Percentiles rank a stretch among this genome's conserved stretches.
Conservation (phyloP, 371 early-diverging fungal genomes). For the Zopfochytrium polystomum region DNA sequence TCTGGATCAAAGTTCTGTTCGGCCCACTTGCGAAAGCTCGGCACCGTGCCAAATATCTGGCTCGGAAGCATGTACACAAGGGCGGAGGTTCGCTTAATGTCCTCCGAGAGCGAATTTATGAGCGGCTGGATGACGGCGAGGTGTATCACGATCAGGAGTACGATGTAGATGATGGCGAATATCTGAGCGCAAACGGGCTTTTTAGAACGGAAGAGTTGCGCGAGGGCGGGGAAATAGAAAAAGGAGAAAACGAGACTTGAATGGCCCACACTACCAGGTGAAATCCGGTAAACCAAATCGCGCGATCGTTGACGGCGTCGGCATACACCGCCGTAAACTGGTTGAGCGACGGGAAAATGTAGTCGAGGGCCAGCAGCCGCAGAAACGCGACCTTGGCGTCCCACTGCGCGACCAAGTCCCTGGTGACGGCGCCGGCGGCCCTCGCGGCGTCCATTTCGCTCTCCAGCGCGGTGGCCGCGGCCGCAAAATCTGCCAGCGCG, state of each 20-base stretch:
- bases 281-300: conserved; percentile 8
- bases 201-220: too few species aligned
- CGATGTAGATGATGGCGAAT: conserved; percentile 13
- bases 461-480: not conserved
- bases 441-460: not conserved
- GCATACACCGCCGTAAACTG: too few species aligned
- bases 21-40: conserved; percentile 24
- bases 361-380: too few species aligned
- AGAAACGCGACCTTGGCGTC: too few species aligned
- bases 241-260: not conserved
- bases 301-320: too few species aligned
- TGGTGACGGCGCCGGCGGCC: not conserved
- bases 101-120: conserved; percentile 8
- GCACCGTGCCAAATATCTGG: conserved; percentile 18
- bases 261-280: conserved; percentile 2
- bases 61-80: conserved; percentile 27
- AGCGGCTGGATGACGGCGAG: conserved; percentile 14
- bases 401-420: not conserved
- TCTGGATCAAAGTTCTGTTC: not conserved
- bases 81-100: conserved; percentile 15
- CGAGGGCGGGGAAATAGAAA: not conserved
- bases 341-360: too few species aligned
- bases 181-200: not conserved
- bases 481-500: not conserved
- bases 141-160: conserved; percentile 10